Conservation (phyloP, 495 filamentous ascomycete genomes). For the Glarea lozoyensis region DNA sequence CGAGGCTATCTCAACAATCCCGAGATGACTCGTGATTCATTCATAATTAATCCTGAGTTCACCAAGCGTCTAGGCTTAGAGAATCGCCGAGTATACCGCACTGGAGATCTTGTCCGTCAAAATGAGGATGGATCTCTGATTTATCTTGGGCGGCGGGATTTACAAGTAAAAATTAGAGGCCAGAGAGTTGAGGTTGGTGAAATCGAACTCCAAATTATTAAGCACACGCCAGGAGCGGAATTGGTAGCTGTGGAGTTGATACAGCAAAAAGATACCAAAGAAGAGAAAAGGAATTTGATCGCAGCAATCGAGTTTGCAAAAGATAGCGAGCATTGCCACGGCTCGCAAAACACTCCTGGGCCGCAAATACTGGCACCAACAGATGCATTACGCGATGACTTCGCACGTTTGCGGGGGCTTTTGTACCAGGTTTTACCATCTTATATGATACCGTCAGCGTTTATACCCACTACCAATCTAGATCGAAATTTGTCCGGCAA, state of each 20-base stretch:
- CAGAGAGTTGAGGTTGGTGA: conserved; percentile 26
- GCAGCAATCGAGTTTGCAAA: not conserved
- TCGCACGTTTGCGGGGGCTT: not conserved
- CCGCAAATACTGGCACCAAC: not conserved
- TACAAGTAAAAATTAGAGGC: conserved; percentile 25
- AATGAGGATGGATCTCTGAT: conserved; percentile 33
- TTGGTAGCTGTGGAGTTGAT: not conserved
- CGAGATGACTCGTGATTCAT: conserved; percentile 9
- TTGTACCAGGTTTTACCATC: conserved; percentile 7
- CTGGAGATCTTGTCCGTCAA: conserved; percentile 19
- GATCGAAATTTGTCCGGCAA: conserved; percentile 21
- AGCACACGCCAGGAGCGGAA: conserved; percentile 13
- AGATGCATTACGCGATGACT: not conserved
- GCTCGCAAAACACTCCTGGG: not conserved
- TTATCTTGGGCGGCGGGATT: conserved; percentile 22
- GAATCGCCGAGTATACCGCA: conserved; percentile 43
- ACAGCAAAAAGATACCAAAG: not conserved
- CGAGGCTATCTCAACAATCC: conserved; percentile 35
- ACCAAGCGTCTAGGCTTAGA: conserved; percentile 1
- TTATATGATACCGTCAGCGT: conserved; percentile 21
- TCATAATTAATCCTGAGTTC: conserved; percentile 21
- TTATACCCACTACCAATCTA: conserved; percentile 9
- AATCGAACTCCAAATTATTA: conserved; percentile 43
- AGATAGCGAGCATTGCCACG: not conserved
- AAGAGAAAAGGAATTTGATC: not conserved